Conservation (phyloP, 495 filamentous ascomycete species). For the Annulohypoxylon bovei region DNA sequence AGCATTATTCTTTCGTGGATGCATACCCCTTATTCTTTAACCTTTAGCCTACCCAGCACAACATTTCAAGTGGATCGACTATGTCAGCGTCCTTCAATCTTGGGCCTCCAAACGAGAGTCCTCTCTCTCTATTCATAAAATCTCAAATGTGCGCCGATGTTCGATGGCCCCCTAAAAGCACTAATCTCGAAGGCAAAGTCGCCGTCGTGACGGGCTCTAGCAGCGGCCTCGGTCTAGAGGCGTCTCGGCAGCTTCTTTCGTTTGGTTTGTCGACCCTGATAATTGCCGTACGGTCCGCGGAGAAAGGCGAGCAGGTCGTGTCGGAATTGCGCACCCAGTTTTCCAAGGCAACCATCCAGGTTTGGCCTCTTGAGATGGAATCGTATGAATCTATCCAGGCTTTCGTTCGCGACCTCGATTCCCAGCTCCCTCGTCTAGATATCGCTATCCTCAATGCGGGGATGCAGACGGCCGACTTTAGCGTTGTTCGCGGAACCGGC, state of each 20-base stretch:
- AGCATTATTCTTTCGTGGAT: neutral
- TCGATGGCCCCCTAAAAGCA: constrained; percentile 9
- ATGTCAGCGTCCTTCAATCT: neutral
- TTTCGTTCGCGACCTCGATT: constrained; percentile 50
- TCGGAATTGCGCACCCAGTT: constrained; percentile 47
- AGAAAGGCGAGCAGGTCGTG: constrained; percentile 55
- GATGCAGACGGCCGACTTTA: constrained; percentile 25
- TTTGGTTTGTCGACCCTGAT: constrained; percentile 58
- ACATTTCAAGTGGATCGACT: neutral
- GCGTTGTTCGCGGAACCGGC: constrained; percentile 32
- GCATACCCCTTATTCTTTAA: too few species aligned
- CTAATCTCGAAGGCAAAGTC: constrained; percentile 51
- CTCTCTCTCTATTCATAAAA: neutral
- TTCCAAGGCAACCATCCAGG: constrained; percentile 51
- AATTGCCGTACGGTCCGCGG: constrained; percentile 60
- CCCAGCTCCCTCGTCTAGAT: constrained; percentile 49
- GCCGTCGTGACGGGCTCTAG: constrained; percentile 67
- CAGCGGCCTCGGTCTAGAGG: constrained; percentile 64
- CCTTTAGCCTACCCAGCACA: too few species aligned
- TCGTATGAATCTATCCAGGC: constrained; percentile 50
- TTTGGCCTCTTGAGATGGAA: constrained; percentile 60
- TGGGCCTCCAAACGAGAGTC: too few species aligned
- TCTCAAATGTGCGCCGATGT: neutral
- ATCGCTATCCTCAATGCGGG: constrained; percentile 60
- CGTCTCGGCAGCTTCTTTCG: constrained; percentile 56